A percentile compares a stretch with the other conserved stretches of the same genome.
phyloP scores from a whole-genome alignment of 176 grass and related monocot genomes.

The Raddia guianensis region DNA sequence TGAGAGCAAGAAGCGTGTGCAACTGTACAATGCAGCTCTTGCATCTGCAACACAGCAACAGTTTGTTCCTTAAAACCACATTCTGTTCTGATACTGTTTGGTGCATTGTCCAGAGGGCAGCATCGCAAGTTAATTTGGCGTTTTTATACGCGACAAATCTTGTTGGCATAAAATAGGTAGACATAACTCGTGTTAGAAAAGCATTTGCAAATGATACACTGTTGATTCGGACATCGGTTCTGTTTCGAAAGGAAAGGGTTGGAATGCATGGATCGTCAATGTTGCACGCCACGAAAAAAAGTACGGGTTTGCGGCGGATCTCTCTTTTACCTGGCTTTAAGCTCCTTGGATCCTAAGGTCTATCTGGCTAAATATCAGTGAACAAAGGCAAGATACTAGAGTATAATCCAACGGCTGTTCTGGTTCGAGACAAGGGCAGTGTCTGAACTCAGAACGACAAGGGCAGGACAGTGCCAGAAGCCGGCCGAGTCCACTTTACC shows the following conservation, averaged over 20 bases:
- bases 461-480: background rate
- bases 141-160: background rate
- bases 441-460: background rate
- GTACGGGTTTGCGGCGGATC: background rate
- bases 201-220: background rate
- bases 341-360: background rate
- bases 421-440: background rate
- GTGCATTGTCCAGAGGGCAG: background rate
- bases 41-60: background rate
- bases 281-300: background rate
- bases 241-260: background rate
- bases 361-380: background rate
- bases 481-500: background rate
- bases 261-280: background rate
- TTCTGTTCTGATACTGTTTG: background rate
- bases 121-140: background rate
- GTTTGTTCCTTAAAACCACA: background rate
- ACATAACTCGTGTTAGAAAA: background rate
- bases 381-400: no score
- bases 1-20: background rate
- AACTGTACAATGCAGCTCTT: slow-evolving; percentile 4
- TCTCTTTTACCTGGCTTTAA: background rate
- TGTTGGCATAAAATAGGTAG: background rate
- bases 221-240: background rate
- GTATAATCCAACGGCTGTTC: no score